Conservation (phyloP, 2,329 filamentous ascomycete species). For the Aspergillus fumigatiaffinis region DNA sequence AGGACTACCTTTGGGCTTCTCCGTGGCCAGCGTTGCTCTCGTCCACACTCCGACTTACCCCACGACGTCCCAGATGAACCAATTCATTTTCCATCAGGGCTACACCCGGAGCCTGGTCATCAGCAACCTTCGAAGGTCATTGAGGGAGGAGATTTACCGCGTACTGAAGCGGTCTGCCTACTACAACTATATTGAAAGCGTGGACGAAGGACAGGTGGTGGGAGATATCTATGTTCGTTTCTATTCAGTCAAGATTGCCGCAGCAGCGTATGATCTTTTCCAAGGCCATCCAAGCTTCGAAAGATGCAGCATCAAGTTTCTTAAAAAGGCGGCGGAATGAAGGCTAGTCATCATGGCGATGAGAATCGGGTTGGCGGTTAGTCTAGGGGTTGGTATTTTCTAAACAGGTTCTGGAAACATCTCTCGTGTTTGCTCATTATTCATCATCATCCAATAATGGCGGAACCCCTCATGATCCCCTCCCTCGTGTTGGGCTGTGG, state of each 20-base stretch:
- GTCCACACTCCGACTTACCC: constrained; percentile 30
- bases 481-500: not conserved
- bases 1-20: constrained; percentile 17
- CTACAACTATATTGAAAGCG: constrained; percentile 12
- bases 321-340: not conserved
- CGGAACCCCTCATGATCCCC: not conserved
- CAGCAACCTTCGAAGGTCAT: constrained; percentile 5
- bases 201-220: constrained; percentile 9
- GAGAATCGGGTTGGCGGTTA: not conserved
- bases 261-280: constrained; percentile 10
- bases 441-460: not conserved
- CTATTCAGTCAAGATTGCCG: constrained; percentile 18
- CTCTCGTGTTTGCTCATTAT: not conserved
- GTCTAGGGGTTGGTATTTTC: not conserved
- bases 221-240: constrained; percentile 15
- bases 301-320: constrained; percentile 15
- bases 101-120: constrained; percentile 26
- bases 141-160: constrained; percentile 7
- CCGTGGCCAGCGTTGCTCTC: constrained; percentile 18
- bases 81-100: constrained; percentile 17
- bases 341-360: not conserved
- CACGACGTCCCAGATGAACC: constrained; percentile 19
- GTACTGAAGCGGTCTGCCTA: constrained; percentile 8
- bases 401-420: not conserved
- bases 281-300: constrained; percentile 9